Base-by-base conservation (phyloP, 1,284 basidiomycete species). In the Ustilago hordei region DNA sequence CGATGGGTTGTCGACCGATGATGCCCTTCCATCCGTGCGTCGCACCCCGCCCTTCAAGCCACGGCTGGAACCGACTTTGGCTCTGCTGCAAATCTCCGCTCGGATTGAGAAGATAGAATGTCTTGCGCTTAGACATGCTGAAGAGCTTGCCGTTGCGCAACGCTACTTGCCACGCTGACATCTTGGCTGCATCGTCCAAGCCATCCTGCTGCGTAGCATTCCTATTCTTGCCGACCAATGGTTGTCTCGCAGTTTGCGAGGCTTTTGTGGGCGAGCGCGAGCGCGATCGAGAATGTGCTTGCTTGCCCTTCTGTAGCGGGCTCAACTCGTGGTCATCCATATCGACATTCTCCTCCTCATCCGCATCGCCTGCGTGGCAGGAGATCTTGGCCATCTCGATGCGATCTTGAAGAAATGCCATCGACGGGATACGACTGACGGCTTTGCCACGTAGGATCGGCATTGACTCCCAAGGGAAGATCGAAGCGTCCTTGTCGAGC, bases 381-480 rank as follows among this genome's bases (percentile, higher is more conserved):
- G 62, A 78, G 8, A 78, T 43, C 36, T 69, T 63, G 23, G 80
- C 75, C 62, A 80, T 62, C 53, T 77, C 71, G 60, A 81, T 68
- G 38, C 95, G 90, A 83, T 98, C 96, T 41, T 92, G 87, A 19
- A 99, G 87, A 88, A 98, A 98, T 53, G 93, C 91, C 57, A 95
- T 86, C 52, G 92, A 93, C 0, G 97, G 95, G 70, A 98, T 91
- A 8, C 97, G 92, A 84, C 93, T 95, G 80, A 98, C 90, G 52
- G 95, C 93, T 64, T 91, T 89, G 8, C 92, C 93, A 57, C 93
- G 89, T 9, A 99, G 88, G 53, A 92, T 90, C 0, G 96, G 95
- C 31, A 98, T 91, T 34, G 93, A 95, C 87, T 99, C 97, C 97
- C 96, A 99, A 1, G 97, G 96, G 68, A 99, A 89, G 0, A 91